phyloP scores from a whole-genome alignment of 495 filamentous ascomycete species.

The Choiromyces venosus region DNA sequence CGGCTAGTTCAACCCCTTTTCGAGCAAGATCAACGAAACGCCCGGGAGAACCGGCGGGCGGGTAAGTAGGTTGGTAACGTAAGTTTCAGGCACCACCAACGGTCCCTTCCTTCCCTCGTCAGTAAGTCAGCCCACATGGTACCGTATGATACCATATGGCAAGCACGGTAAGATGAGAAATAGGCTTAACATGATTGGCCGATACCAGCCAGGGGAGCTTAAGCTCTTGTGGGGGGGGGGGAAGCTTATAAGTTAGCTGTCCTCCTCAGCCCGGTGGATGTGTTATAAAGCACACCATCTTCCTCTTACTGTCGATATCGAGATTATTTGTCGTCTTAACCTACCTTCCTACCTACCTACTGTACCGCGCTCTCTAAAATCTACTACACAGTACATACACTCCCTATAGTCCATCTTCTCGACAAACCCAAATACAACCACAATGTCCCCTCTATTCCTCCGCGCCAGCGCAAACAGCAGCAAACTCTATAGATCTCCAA shows the following conservation, averaged over 20 bases:
- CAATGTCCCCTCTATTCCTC: constrained; percentile 23
- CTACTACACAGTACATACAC: not conserved
- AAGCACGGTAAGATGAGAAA: too few relatives aligned
- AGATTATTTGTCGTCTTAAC: not conserved
- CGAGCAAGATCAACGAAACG: too few relatives aligned
- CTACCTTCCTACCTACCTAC: not conserved
- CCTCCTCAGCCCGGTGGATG: constrained; percentile 6
- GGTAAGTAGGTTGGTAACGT: too few relatives aligned
- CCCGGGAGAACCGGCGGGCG: too few relatives aligned
- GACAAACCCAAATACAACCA: constrained; percentile 1
- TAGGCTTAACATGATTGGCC: not conserved
- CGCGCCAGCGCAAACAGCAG: constrained; percentile 26
- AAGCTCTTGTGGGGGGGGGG: not conserved
- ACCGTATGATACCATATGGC: too few relatives aligned
- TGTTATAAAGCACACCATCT: constrained; percentile 19
- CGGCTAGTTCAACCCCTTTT: too few relatives aligned
- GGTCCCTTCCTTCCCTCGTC: too few relatives aligned
- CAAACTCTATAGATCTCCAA: constrained; percentile 22
- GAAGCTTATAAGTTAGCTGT: not conserved
- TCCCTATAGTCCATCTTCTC: too few relatives aligned
- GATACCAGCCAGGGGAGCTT: not conserved
- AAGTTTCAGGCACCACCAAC: too few relatives aligned
- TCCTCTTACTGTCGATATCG: constrained; percentile 3
- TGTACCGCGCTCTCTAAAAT: not conserved
- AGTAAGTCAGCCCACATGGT: too few relatives aligned